These are phyloP conservation scores for Porodaedalea pini DNA, from an alignment of 1,284 basidiomycete genomes.

Conservation along the genomic window DNA sequence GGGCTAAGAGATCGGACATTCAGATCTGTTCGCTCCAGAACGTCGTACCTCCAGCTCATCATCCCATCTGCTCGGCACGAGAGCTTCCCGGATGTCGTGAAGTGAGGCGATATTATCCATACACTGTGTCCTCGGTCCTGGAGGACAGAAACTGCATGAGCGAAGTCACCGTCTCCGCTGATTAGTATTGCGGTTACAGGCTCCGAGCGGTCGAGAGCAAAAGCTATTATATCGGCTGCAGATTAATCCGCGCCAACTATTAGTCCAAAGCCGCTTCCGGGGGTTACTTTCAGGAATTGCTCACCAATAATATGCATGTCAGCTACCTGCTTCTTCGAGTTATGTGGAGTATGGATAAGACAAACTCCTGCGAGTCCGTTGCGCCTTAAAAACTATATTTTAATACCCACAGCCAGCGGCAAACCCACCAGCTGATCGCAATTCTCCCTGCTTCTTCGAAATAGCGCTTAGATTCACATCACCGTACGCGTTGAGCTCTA, in stretches of 20 bases:
- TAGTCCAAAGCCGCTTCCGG: no score
- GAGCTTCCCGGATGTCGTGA: neutral
- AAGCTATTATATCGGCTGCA: neutral
- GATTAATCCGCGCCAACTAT: neutral
- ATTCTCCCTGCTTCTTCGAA: neutral
- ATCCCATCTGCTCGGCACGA: neutral
- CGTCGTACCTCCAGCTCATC: neutral
- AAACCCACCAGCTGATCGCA: neutral
- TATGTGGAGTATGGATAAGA: neutral
- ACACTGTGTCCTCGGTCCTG: neutral
- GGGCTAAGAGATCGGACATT: neutral
- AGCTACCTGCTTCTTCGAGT: neutral
- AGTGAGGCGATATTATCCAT: neutral
- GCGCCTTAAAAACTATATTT: no score
- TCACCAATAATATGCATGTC: neutral
- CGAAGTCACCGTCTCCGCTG: neutral
- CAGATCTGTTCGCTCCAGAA: neutral
- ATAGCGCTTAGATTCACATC: neutral
- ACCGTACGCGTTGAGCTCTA: neutral
- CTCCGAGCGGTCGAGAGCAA: neutral
- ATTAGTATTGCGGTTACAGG: neutral
- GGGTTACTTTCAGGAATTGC: neutral
- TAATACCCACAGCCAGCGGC: no score
- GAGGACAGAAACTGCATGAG: neutral
- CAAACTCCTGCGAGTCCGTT: neutral